Base-by-base conservation (phyloP, 2,329 filamentous ascomycete species). In the Ascochyta rabiei region DNA sequence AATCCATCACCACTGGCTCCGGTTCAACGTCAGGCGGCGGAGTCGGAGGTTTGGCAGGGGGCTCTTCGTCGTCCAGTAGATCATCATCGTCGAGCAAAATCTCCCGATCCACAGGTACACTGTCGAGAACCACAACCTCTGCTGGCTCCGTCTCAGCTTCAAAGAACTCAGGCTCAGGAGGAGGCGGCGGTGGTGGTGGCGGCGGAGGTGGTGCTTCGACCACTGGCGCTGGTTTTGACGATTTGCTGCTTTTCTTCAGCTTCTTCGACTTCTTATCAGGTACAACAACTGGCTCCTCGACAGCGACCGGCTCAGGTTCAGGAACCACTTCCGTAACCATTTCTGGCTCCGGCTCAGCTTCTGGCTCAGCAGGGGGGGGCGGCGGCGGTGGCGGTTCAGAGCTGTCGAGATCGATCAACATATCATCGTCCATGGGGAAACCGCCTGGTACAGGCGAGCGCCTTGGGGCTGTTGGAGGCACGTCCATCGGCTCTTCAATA, bases 361-460 rank as follows among this genome's bases (percentile, higher is more conserved):
- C 30, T 15, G 30, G 31, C 15, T 16, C 31, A 3, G n/a, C 33
- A 6, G 28, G 80, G 7, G 78, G 77, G n/a, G 56, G 63, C 10
- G 49, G 53, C 35, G 81, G 80, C 28, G 80, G 81, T 9, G 80
- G 79, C 19, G 78, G 75, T 46, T 74, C 70, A 33, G 52, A 42
- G 28, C 18, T 43, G 19, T 44, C 58, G 21, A 73, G 50, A 47
- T 73, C 68, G 28, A 73, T 71, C 49, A 74, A 54, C 60, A 66
- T 65, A 33, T 76, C 70, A 31, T 80, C 77, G 62, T 80, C 79
- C 51, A 67, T 68, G 2, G 79, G 79, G 43, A 81, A 81, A 9
- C 77, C 79, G 42, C 79, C 79, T 31, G 78, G 77, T 10, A 80
- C 70, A 21, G 79, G 79, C 23, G 75, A 73, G 16, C 70, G 51